Conservation (phyloP, 2,329 filamentous ascomycete species). For the Venturia nashicola region DNA sequence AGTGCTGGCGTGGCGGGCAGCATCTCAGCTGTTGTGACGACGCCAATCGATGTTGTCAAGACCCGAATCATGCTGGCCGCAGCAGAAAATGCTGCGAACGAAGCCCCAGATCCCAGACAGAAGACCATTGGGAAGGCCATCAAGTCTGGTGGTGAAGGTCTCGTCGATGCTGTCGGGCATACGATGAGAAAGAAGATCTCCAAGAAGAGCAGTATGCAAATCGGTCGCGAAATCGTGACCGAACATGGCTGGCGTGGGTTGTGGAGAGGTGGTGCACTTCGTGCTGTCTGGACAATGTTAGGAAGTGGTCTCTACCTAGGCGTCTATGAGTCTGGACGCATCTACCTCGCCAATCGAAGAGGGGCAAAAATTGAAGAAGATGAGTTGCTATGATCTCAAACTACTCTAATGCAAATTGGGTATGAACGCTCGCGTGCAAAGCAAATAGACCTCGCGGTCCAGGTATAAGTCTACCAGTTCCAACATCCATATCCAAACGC, state of each 20-base stretch:
- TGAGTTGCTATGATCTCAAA: not conserved
- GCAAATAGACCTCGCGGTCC: not conserved
- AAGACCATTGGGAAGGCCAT: slow-evolving; percentile 13
- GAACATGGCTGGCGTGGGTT: slow-evolving; percentile 61
- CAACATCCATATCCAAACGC: not conserved
- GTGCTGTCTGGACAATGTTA: slow-evolving; percentile 69
- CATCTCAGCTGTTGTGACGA: slow-evolving; percentile 69
- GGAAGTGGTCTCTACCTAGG: slow-evolving; percentile 77
- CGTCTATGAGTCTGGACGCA: slow-evolving; percentile 69
- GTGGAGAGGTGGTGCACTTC: slow-evolving; percentile 63
- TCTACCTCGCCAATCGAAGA: slow-evolving; percentile 32
- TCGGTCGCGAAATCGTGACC: slow-evolving; percentile 52
- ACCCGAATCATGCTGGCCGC: slow-evolving; percentile 75
- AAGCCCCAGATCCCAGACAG: slow-evolving; percentile 16
- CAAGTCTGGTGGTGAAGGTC: not conserved
- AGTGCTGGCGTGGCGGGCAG: slow-evolving; percentile 65
- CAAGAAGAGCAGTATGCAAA: slow-evolving; percentile 34
- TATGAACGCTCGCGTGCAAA: not conserved
- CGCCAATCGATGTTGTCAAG: slow-evolving; percentile 81
- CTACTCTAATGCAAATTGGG: not conserved
- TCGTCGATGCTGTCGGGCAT: slow-evolving; percentile 30
- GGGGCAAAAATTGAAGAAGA: slow-evolving; percentile 26
- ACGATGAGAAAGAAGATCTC: slow-evolving; percentile 16
- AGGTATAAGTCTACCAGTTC: not conserved
- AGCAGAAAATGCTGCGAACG: slow-evolving; percentile 21